phyloP scores from a whole-genome alignment of 2,329 filamentous ascomycete species.

The Seiridium cupressi region DNA sequence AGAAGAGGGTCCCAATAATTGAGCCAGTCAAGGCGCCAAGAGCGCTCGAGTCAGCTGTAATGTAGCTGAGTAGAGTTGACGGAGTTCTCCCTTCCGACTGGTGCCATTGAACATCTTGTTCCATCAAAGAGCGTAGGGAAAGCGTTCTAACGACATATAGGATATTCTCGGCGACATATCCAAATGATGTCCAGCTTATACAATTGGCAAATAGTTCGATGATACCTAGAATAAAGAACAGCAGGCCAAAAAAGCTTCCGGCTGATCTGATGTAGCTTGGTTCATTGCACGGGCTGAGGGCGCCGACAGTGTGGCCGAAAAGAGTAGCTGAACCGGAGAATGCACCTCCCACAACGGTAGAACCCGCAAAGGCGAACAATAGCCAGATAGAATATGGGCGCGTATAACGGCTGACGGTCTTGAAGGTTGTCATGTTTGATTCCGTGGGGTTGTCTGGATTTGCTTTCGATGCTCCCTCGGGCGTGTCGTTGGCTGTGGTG shows the following conservation, averaged over 20 bases:
- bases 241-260: slow-evolving; percentile 35
- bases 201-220: slow-evolving; percentile 61
- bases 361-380: slow-evolving; percentile 38
- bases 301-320: slow-evolving; percentile 49
- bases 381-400: slow-evolving; percentile 38
- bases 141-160: slow-evolving; percentile 62
- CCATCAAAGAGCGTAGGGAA: slow-evolving; percentile 62
- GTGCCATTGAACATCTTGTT: slow-evolving; percentile 70
- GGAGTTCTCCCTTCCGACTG: slow-evolving; percentile 63
- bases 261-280: slow-evolving; percentile 31
- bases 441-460: slow-evolving; percentile 10
- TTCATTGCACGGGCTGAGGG: slow-evolving; percentile 48
- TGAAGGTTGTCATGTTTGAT: slow-evolving; percentile 36
- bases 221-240: slow-evolving; percentile 49
- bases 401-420: slow-evolving; percentile 33
- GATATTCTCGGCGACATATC: slow-evolving; percentile 61
- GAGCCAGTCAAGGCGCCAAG: slow-evolving; percentile 69
- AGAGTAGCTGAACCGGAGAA: slow-evolving; percentile 55
- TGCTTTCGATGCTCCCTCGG: slow-evolving; percentile 11
- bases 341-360: slow-evolving; percentile 54
- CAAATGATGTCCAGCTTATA: slow-evolving; percentile 51
- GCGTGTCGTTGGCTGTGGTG: slow-evolving; percentile 4
- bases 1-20: slow-evolving; percentile 67
- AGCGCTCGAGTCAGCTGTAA: slow-evolving; percentile 67
- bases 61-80: slow-evolving; percentile 60